Conservation (phyloP, 208 protist genomes). For the Jaenimonas drosophilae region DNA sequence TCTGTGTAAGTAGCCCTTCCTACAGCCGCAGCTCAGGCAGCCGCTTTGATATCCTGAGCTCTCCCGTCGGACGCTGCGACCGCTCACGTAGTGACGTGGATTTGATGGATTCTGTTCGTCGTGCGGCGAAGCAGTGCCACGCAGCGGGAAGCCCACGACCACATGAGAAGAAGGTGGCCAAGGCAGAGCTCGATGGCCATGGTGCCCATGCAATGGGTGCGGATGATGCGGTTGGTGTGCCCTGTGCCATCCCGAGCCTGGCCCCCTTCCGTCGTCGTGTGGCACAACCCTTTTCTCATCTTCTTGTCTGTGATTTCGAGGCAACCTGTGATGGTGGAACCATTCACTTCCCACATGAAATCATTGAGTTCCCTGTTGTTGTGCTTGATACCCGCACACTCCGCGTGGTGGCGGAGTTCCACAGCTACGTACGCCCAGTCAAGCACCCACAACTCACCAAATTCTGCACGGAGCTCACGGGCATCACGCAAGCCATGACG, state of each 20-base stretch:
- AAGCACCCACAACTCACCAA: slow-evolving; percentile 59
- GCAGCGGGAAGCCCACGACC: slow-evolving; percentile 4
- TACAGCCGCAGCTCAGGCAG: slow-evolving; percentile 11
- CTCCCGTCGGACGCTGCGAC: too few species aligned
- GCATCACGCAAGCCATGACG: slow-evolving; percentile 90
- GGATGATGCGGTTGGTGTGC: slow-evolving; percentile 2
- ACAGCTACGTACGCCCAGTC: slow-evolving; percentile 85
- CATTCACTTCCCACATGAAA: slow-evolving; percentile 84
- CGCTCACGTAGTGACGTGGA: too few species aligned
- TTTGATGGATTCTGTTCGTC: too few species aligned
- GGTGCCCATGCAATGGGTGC: slow-evolving; percentile 1
- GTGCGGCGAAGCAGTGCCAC: slow-evolving; percentile 22
- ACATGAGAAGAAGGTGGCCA: neutral
- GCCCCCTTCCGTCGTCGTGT: slow-evolving; percentile 22
- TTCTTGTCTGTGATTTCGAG: slow-evolving; percentile 91
- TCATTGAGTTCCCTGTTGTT: slow-evolving; percentile 95
- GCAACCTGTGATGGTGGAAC: slow-evolving; percentile 74
- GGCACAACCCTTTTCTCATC: slow-evolving; percentile 81
- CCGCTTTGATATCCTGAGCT: slow-evolving; percentile 52
- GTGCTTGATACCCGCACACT: slow-evolving; percentile 65
- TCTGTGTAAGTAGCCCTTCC: too few species aligned
- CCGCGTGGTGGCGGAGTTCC: slow-evolving; percentile 73
- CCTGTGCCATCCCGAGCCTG: slow-evolving; percentile 17
- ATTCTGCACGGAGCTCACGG: slow-evolving; percentile 94
- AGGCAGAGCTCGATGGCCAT: neutral